A percentile compares a stretch with the other conserved stretches of the same genome.
phyloP scores from a whole-genome alignment of 805 yeast species.

The Priceomyces medius region DNA sequence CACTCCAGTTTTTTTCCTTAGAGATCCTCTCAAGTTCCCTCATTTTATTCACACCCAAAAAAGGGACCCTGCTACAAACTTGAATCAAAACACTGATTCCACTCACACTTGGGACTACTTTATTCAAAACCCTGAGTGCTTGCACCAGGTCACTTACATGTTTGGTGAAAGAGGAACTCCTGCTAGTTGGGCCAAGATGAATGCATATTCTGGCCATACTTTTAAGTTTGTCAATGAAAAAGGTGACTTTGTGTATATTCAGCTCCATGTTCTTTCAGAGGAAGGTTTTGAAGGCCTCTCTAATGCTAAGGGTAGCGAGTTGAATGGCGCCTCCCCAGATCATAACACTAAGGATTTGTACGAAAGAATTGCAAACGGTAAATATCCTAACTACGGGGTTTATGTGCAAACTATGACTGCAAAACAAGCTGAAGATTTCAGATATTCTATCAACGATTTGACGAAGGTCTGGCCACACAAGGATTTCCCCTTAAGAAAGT shows the following conservation, averaged over 20 bases:
- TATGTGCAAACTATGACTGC: conserved; percentile 62
- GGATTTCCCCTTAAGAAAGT: conserved; percentile 53
- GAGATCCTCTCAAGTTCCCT: conserved; percentile 66
- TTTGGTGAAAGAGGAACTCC: conserved; percentile 65
- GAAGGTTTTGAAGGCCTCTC: conserved; percentile 46
- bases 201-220: conserved; percentile 66
- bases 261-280: conserved; percentile 52
- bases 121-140: conserved; percentile 52
- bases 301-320: conserved; percentile 45
- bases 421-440: conserved; percentile 51
- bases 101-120: conserved; percentile 59
- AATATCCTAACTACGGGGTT: conserved; percentile 50
- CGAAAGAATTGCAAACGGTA: conserved; percentile 47
- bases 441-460: conserved; percentile 50
- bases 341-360: conserved; percentile 38
- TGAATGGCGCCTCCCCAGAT: conserved; percentile 47
- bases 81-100: conserved; percentile 47
- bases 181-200: conserved; percentile 51
- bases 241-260: conserved; percentile 53
- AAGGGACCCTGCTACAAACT: conserved; percentile 60
- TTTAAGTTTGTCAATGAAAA: conserved; percentile 54
- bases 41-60: conserved; percentile 68
- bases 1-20: conserved; percentile 65
- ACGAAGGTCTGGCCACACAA: conserved; percentile 60
- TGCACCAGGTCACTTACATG: conserved; percentile 57